phyloP scores from a whole-genome alignment of 805 yeast genomes.

The Danielia reshetovae region DNA sequence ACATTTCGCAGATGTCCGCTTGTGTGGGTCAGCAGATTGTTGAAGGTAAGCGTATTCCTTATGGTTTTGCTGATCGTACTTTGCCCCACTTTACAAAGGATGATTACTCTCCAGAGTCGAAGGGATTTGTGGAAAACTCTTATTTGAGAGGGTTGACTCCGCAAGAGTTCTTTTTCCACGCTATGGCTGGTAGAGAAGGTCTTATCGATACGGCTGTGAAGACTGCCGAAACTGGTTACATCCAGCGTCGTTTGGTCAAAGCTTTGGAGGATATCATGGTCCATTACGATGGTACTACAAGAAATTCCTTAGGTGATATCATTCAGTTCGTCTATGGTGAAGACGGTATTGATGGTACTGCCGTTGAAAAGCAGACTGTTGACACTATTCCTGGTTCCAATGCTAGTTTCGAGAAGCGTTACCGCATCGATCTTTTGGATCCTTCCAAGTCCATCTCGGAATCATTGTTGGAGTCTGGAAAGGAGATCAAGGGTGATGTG shows the following conservation, averaged over 20 bases:
- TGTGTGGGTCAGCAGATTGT: slow-evolving; percentile 99
- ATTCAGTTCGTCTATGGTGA: slow-evolving; percentile 98
- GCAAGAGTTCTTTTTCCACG: slow-evolving; percentile 96
- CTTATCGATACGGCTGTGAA: slow-evolving; percentile 98
- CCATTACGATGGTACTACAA: slow-evolving; percentile 96
- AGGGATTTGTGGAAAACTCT: slow-evolving; percentile 95
- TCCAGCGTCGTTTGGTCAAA: slow-evolving; percentile 95
- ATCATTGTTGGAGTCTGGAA: slow-evolving; percentile 78
- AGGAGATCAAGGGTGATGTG: slow-evolving; percentile 86
- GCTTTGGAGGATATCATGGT: slow-evolving; percentile 97
- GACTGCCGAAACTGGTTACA: slow-evolving; percentile 98
- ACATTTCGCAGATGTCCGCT: slow-evolving; percentile 99
- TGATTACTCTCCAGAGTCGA: slow-evolving; percentile 97
- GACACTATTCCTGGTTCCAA: slow-evolving; percentile 95
- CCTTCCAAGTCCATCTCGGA: slow-evolving; percentile 59
- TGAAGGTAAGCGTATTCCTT: slow-evolving; percentile 98
- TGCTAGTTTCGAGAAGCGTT: slow-evolving; percentile 74
- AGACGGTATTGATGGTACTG: slow-evolving; percentile 98
- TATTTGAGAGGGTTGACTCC: slow-evolving; percentile 93
- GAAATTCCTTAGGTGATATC: slow-evolving; percentile 95
- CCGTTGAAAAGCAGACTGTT: slow-evolving; percentile 92
- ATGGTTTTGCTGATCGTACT: slow-evolving; percentile 94
- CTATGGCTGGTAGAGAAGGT: slow-evolving; percentile 99
- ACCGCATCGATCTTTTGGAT: slow-evolving; percentile 82
- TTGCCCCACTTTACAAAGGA: slow-evolving; percentile 98